These are phyloP conservation scores for Pestalotiopsis sp. DNA, from an alignment of 2,329 filamentous ascomycete species.

Conservation along the genomic window DNA sequence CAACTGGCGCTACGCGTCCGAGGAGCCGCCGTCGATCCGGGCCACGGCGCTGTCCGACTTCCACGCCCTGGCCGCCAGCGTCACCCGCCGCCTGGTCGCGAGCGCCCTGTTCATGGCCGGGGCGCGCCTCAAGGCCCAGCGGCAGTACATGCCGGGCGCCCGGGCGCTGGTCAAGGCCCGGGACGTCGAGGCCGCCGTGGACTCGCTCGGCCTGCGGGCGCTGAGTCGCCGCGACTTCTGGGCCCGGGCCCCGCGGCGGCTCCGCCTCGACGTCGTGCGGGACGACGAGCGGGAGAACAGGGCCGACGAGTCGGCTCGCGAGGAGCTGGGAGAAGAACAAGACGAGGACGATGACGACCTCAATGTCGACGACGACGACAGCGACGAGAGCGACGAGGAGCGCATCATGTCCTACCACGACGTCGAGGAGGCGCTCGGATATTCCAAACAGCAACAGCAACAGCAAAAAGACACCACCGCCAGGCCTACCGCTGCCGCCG, in stretches of 20 bases:
- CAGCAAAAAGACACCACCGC: background rate
- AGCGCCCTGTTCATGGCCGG: constrained; percentile 71
- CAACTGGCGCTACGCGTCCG: constrained; percentile 68
- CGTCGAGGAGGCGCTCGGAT: constrained; percentile 43
- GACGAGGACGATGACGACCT: background rate
- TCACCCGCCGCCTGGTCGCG: constrained; percentile 73
- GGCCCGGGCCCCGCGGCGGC: constrained; percentile 49
- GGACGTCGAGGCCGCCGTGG: constrained; percentile 53
- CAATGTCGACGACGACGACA: background rate
- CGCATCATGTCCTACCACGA: constrained; percentile 44
- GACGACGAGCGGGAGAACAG: background rate
- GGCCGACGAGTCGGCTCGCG: background rate
- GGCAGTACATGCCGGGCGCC: constrained; percentile 24
- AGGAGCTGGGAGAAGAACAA: background rate
- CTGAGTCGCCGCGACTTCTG: constrained; percentile 45
- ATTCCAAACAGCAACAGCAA: constrained; percentile 2
- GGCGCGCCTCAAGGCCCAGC: constrained; percentile 63
- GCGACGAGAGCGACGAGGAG: constrained; percentile 21
- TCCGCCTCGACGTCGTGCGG: constrained; percentile 48
- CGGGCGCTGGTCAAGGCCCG: constrained; percentile 38
- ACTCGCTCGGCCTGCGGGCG: constrained; percentile 45
- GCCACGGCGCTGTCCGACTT: constrained; percentile 79
- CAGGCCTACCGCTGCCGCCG: background rate
- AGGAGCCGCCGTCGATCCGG: constrained; percentile 70
- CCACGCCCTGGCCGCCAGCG: constrained; percentile 64